Conservation (phyloP, 2,329 filamentous ascomycete species). For the Diatrype stigma region DNA sequence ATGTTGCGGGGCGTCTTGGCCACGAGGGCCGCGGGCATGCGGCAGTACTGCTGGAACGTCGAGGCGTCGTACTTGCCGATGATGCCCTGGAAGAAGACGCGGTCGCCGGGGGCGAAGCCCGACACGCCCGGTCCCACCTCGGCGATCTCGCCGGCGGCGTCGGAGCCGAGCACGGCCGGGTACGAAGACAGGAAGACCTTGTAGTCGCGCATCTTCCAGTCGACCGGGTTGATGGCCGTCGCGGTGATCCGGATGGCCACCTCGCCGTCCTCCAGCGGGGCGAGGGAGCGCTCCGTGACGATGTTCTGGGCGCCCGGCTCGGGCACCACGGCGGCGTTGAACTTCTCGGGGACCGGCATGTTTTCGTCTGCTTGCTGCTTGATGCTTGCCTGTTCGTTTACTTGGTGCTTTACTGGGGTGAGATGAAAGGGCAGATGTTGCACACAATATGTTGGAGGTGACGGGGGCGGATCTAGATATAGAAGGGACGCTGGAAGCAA, state of each 20-base stretch:
- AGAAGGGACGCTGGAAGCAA: no score
- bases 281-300: constrained; percentile 13
- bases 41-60: constrained; percentile 35
- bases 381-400: no score
- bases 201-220: constrained; percentile 31
- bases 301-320: constrained; percentile 9
- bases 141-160: constrained; percentile 18
- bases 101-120: constrained; percentile 17
- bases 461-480: no score
- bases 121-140: constrained; percentile 17
- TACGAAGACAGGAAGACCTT: constrained; percentile 16
- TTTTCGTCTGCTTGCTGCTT: neutral
- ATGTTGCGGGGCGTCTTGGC: constrained; percentile 27
- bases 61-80: constrained; percentile 23
- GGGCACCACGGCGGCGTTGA: constrained; percentile 12
- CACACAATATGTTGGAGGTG: no score
- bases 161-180: constrained; percentile 18
- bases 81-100: constrained; percentile 32
- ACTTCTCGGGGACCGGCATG: constrained; percentile 12
- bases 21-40: constrained; percentile 28
- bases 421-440: no score
- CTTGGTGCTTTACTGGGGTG: no score
- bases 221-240: constrained; percentile 31
- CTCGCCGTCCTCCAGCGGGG: constrained; percentile 5
- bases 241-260: constrained; percentile 14